Evolutionary conservation across 1,139 yeast genomes (phyloP), one percentile per base, ranked within the genome.

Genomic region (Candida gigantensis): DNA sequence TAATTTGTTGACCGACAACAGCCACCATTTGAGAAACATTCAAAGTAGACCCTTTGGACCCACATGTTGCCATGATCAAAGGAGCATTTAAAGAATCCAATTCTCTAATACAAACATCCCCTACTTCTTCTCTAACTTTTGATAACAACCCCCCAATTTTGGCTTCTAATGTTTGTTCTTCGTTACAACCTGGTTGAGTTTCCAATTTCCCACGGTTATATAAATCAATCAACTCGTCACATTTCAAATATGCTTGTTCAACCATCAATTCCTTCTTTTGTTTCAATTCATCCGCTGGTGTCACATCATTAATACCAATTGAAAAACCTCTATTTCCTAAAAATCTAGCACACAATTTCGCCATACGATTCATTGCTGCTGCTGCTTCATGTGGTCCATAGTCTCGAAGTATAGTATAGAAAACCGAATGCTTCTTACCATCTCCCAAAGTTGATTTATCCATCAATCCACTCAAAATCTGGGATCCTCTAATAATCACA

Each of bases 21-120:
- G 98, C 94, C 97, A 94, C 94, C 68, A 94, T 94, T 71, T 94
- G 99, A 28, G 98, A 90, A 47, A 94, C 97, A 57, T 94, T 94
- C 50, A 94, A 98, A 53, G 86, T 88, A 21, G 98, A 92, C 60
- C 99, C 99, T 68, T 94, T 94, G 43, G 99, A 98, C 65, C 98
- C 98, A 32, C 97, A 90, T 35, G 94, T 72, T 2, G 98, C 97
- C 99, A 94, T 94, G 97, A 27, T 71, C 94, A 32, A 98, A 98
- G 52, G 94, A 89, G 81, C 97, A 89, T 60, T 81, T 82, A 36
- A 92, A 72, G 30, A 92, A 21, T 80, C 84, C 55, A 92, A 72
- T 97, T 92, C 98, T 40, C 75, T 78, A 55, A 94, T 90, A 73
- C 98, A 94, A 42, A 89, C 96, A 49, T 92, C 97, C 61, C 98